phyloP scores from a whole-genome alignment of 2,329 filamentous ascomycete species.

The Ophiocordyceps unilateralis region DNA sequence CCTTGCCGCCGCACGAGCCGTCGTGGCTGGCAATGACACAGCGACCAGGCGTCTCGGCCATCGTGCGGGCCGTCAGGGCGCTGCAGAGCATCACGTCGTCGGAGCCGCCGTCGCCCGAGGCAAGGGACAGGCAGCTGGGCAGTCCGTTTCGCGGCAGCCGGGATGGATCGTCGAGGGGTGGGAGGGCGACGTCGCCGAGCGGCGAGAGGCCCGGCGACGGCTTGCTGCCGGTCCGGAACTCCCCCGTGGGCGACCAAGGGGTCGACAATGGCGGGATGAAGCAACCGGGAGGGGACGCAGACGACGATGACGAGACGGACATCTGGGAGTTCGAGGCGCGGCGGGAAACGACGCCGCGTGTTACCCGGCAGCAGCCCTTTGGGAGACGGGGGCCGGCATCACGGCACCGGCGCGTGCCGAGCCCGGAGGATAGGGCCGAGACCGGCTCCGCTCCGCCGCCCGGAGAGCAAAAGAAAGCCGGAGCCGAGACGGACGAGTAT shows the following conservation, averaged over 20 bases:
- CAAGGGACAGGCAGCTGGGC: conserved; percentile 28
- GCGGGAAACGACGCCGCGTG: conserved; percentile 21
- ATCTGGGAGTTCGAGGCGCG: conserved; percentile 42
- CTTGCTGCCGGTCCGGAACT: too few species aligned
- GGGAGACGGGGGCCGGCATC: conserved; percentile 7
- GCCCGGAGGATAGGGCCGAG: too few species aligned
- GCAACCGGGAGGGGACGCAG: conserved; percentile 5
- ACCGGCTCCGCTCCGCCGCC: too few species aligned
- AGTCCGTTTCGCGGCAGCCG: conserved; percentile 15
- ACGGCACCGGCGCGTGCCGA: conserved; percentile 14
- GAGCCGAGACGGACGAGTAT: conserved; percentile 6
- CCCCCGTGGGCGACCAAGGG: too few species aligned
- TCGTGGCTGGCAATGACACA: conserved; percentile 10
- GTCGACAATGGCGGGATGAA: background rate
- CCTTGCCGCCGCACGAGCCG: background rate
- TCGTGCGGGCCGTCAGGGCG: conserved; percentile 37
- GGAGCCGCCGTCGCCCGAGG: conserved; percentile 38
- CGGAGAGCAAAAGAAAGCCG: too few species aligned
- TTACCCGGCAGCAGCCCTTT: conserved; percentile 13
- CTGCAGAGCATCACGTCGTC: conserved; percentile 38
- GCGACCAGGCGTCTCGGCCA: conserved; percentile 35
- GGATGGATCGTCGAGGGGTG: conserved; percentile 8
- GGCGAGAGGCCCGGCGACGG: too few species aligned
- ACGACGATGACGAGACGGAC: conserved; percentile 26
- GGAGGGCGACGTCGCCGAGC: too few species aligned